A percentile compares a stretch with the other conserved stretches of the same genome.
phyloP scores from a whole-genome alignment of 129 eudicot species.

The Saussurea involucrata region DNA sequence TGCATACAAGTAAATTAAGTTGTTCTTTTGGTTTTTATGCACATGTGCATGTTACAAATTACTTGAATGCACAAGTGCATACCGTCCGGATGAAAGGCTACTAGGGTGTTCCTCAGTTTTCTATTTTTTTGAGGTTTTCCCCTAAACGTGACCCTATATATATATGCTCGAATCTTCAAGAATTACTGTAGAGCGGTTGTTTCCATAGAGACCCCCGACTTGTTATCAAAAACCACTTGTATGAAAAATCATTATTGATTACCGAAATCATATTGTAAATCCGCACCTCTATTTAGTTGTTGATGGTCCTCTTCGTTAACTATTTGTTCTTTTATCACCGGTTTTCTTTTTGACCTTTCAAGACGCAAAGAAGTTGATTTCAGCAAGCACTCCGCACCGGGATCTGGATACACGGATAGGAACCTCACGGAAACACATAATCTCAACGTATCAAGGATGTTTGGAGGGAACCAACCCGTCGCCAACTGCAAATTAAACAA shows the following conservation, averaged over 20 bases:
- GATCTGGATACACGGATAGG: conserved; percentile 58
- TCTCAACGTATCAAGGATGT: conserved; percentile 46
- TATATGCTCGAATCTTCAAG: neutral
- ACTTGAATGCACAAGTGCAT: too few species aligned
- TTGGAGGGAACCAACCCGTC: conserved; percentile 82
- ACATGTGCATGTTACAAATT: too few species aligned
- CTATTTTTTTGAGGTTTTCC: too few species aligned
- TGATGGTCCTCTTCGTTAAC: conserved; percentile 36
- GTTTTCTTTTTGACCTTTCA: conserved; percentile 57
- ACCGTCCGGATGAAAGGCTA: too few species aligned
- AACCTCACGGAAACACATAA: conserved; percentile 67
- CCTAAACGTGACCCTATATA: too few species aligned
- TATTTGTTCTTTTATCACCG: conserved; percentile 26
- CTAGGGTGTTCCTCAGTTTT: too few species aligned
- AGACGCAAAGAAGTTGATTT: conserved; percentile 48
- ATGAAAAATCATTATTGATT: neutral
- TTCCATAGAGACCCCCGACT: neutral
- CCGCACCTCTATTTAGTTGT: conserved; percentile 49
- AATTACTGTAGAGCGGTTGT: neutral
- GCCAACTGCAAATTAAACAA: conserved; percentile 41
- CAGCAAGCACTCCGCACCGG: conserved; percentile 54
- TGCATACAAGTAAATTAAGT: too few species aligned
- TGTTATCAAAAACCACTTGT: neutral
- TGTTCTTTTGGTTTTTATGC: too few species aligned
- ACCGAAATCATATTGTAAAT: neutral